phyloP scores from a whole-genome alignment of 345 rosid genomes.

The Citrus trifoliata region DNA sequence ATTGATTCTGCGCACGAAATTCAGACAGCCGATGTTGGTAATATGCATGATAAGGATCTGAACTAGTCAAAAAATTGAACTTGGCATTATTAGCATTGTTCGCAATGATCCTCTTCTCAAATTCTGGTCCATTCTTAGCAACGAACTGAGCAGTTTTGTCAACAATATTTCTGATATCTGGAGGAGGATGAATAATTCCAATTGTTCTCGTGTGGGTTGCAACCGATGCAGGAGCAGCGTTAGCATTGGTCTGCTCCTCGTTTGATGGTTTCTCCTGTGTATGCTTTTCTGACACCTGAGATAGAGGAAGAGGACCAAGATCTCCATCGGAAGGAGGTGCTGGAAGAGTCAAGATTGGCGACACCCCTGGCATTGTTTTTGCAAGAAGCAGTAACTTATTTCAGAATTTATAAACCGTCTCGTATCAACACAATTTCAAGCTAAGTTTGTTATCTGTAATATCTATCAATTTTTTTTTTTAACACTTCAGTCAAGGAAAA shows the following conservation, averaged over 20 bases:
- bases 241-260: conserved; percentile 33
- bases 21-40: conserved; percentile 55
- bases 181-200: conserved; percentile 66
- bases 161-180: conserved; percentile 56
- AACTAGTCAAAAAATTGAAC: conserved; percentile 51
- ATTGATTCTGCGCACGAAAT: conserved; percentile 49
- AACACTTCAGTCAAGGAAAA: not conserved
- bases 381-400: not conserved
- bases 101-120: conserved; percentile 55
- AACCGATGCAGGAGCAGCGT: conserved; percentile 30
- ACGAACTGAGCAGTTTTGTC: conserved; percentile 62
- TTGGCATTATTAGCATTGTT: conserved; percentile 58
- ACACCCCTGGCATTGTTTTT: conserved; percentile 30
- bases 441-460: not conserved
- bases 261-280: conserved; percentile 21
- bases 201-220: conserved; percentile 65
- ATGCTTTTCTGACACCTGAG: conserved; percentile 37
- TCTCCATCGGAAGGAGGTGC: conserved; percentile 48
- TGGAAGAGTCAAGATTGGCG: conserved; percentile 46
- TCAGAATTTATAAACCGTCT: not conserved
- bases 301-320: conserved; percentile 34
- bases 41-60: conserved; percentile 61
- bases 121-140: conserved; percentile 63
- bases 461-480: not conserved
- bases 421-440: not conserved